These are phyloP conservation scores for Lachancea quebecensis DNA, from an alignment of 805 yeast genomes.

Conservation along the genomic window DNA sequence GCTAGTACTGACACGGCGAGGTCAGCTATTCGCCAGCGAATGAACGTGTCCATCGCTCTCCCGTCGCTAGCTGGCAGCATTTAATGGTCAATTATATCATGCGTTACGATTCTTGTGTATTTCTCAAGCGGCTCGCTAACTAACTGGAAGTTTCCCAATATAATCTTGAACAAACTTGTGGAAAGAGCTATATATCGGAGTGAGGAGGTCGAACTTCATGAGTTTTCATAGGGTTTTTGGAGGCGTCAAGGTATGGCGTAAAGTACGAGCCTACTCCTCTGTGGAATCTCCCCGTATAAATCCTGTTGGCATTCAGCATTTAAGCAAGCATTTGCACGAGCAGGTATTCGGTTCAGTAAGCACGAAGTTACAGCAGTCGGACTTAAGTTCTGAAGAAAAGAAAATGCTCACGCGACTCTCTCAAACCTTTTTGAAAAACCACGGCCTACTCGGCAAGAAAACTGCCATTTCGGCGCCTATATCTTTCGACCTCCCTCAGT, in stretches of 20 bases:
- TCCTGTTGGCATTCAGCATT: conserved; percentile 75
- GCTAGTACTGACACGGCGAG: too few species aligned
- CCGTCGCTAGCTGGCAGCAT: too few species aligned
- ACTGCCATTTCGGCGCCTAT: conserved; percentile 60
- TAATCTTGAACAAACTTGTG: too few species aligned
- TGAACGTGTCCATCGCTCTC: too few species aligned
- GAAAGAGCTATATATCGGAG: neutral
- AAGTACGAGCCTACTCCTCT: conserved; percentile 5
- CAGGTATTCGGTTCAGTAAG: conserved; percentile 44
- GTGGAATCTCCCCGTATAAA: conserved; percentile 51
- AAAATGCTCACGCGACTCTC: conserved; percentile 45
- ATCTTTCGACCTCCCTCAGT: conserved; percentile 51
- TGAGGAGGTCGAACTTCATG: neutral
- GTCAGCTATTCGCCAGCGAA: too few species aligned
- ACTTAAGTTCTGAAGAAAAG: conserved; percentile 19
- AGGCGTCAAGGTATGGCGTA: neutral
- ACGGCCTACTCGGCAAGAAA: conserved; percentile 68
- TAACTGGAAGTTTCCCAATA: too few species aligned
- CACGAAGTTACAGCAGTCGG: conserved; percentile 24
- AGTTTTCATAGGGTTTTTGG: neutral
- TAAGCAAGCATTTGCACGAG: conserved; percentile 49
- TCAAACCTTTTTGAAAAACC: conserved; percentile 48
- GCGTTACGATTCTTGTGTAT: too few species aligned
- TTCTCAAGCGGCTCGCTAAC: too few species aligned
- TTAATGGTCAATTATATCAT: too few species aligned